A percentile compares a stretch with the other conserved stretches of the same genome.
Conservation (phyloP, 2,329 filamentous ascomycete genomes). For the Parastagonospora avenae region DNA sequence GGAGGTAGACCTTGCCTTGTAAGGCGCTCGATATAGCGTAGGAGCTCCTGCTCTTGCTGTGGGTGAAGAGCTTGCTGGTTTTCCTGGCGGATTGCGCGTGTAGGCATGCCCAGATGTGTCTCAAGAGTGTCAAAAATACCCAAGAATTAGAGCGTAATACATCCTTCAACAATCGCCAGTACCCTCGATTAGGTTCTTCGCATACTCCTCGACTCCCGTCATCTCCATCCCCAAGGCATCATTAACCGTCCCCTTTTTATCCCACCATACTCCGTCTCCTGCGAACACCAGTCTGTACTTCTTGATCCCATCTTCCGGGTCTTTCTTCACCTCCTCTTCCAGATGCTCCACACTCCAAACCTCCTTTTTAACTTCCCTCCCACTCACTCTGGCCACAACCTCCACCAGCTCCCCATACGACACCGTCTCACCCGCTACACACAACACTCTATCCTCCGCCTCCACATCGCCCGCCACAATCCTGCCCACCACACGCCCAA, state of each 20-base stretch:
- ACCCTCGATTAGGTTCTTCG: constrained; percentile 14
- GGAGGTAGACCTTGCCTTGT: too few species aligned
- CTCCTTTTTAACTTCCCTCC: constrained; percentile 54
- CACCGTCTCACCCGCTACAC: constrained; percentile 66
- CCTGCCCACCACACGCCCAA: constrained; percentile 65
- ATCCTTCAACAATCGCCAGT: not conserved
- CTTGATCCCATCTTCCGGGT: constrained; percentile 57
- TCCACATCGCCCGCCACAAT: constrained; percentile 49
- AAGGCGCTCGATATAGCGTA: too few species aligned
- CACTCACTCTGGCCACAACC: constrained; percentile 54
- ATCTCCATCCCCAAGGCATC: constrained; percentile 53
- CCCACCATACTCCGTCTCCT: constrained; percentile 65
- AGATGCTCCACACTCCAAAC: constrained; percentile 57
- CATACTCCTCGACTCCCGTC: constrained; percentile 51
- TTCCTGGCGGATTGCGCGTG: too few species aligned
- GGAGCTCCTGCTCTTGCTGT: too few species aligned
- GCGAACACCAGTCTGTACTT: constrained; percentile 69
- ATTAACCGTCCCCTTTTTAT: constrained; percentile 60
- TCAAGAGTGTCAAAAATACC: too few species aligned
- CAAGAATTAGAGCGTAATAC: not conserved
- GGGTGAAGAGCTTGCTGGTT: too few species aligned
- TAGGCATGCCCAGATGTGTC: too few species aligned
- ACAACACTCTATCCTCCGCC: constrained; percentile 55
- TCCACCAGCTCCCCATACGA: constrained; percentile 62
- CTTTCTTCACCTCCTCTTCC: constrained; percentile 51